Base-by-base conservation (phyloP, 2,329 filamentous ascomycete genomes). In the Penicillium sp. region DNA sequence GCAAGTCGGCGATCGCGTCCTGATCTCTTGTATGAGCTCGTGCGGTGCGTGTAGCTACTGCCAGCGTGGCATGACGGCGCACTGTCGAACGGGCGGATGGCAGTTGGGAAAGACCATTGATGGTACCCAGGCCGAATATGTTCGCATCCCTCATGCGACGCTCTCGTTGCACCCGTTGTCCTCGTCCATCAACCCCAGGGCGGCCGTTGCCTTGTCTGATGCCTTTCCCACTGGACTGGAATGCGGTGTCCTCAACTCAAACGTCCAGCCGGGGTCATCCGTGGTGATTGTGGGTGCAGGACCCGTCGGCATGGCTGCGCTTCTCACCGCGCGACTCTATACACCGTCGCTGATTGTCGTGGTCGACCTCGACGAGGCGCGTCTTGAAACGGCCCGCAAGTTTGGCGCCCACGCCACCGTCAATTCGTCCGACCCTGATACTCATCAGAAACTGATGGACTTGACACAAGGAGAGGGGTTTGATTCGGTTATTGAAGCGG, bases 401-500 rank as follows among this genome's bases (percentile, higher is more conserved):
- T 61, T 82, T 2, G 80, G 80, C 0, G 80, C 79, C 0, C 68
- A 73, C 44, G 66, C 73, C 23, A 70, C 69, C 0, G 65, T 80
- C 18, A 69, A 77, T 54, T 70, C 73, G 15, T 58, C 56, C 2
- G 51, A 67, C 4, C 57, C 60, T 0, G 66, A 72, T n/a, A 66
- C 70, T 0, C 64, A 70, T 4, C 66, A 72, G 8, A 55, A 59
- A 3, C 67, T 80, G 2, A 69, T 69, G 56, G 63, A 62, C 0
- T 53, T 80, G 44, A 80, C 78, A 0, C 73, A 74, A n/a, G 75
- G 73, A 1, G 69, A 74, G 45, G 80, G 79, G 0, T 81, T 77
- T 54, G 79, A 83, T 50, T 70, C 77, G 0, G 79, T 83, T 1
- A 79, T 82, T 43, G 80, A 82, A 61, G 79, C 78, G 0, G 81